These are phyloP conservation scores for Botryotinia narcissicola DNA, from an alignment of 2,329 filamentous ascomycete species.

Conservation along the genomic window DNA sequence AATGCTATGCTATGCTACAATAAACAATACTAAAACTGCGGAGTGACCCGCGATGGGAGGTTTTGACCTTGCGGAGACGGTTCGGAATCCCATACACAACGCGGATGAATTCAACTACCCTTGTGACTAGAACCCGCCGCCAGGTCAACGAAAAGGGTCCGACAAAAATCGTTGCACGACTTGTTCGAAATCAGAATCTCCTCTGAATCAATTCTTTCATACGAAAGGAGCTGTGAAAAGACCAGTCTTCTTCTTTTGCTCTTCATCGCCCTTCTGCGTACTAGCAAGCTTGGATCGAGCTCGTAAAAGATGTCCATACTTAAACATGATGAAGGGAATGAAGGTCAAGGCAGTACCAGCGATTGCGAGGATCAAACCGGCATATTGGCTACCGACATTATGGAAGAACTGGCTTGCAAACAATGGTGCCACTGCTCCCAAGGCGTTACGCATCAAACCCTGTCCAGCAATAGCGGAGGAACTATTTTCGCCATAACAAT, in stretches of 20 bases:
- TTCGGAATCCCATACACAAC: background rate
- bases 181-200: too few relatives aligned
- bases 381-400: slow-evolving; percentile 21
- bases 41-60: background rate
- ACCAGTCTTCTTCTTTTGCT: slow-evolving; percentile 1
- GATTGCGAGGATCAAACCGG: slow-evolving; percentile 18
- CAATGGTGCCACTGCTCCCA: slow-evolving; percentile 18
- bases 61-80: background rate
- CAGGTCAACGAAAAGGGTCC: background rate
- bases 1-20: slow-evolving; percentile 4
- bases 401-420: slow-evolving; percentile 21
- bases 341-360: slow-evolving; percentile 8
- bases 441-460: slow-evolving; percentile 20
- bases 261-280: slow-evolving; percentile 1
- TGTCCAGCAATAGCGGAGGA: slow-evolving; percentile 18
- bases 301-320: slow-evolving; percentile 17
- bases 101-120: background rate
- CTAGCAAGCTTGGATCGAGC: slow-evolving; percentile 52
- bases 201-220: background rate
- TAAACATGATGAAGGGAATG: slow-evolving; percentile 20
- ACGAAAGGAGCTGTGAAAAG: slow-evolving; percentile 5
- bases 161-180: background rate
- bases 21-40: slow-evolving; percentile 7
- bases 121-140: background rate
- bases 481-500: slow-evolving; percentile 21